Evolutionary conservation across 306 rosid genomes (phyloP), one percentile per base, ranked within the genome.

Genomic region (Quillaja saponaria): DNA sequence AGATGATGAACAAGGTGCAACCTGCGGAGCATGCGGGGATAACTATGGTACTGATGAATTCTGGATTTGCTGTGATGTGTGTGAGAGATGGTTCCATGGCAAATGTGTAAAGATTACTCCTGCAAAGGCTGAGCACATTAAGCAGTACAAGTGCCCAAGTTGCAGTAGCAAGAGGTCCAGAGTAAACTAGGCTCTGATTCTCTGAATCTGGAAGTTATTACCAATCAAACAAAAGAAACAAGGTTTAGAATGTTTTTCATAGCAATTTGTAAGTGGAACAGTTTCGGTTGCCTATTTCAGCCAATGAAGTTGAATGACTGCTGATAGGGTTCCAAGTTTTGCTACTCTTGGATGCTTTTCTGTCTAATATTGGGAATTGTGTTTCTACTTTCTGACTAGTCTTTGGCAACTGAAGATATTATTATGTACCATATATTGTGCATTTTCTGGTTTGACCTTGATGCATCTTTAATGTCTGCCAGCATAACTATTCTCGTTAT

Each of bases 21-120:
- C 88, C 12, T 88, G 96, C n/a, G 96, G 96, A 21, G 96, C 94
- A 19, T 89, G 96, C 10, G 96, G 96, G 35, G 95, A 89, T 52
- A 89, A 84, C 71, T 86, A 89, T 55, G 96, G 87, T 13, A 77
- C 80, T 31, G 96, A 89, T 20, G 96, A 85, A 71, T 89, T 89
- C 80, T 89, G 96, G 96, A 88, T 88, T 71, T 88, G 96, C 66
- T 88, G 96, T 50, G 96, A 88, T 76, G 61, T 88, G 59, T 88
- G 96, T 8, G 96, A 88, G 81, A 81, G 83, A 81, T 88, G 96
- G 96, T 88, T 88, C 76, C 96, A 88, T 72, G 96, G 96, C 13
- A 88, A 88, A 77, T 88, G 96, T 57, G 96, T 88, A 69, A 88
- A 88, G 73, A 88, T 88, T 21, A 88, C 96, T 64, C 96, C 96